These are phyloP conservation scores for Cyclanthera cordifolia DNA, from an alignment of 306 rosid genomes.

Conservation along the genomic window DNA sequence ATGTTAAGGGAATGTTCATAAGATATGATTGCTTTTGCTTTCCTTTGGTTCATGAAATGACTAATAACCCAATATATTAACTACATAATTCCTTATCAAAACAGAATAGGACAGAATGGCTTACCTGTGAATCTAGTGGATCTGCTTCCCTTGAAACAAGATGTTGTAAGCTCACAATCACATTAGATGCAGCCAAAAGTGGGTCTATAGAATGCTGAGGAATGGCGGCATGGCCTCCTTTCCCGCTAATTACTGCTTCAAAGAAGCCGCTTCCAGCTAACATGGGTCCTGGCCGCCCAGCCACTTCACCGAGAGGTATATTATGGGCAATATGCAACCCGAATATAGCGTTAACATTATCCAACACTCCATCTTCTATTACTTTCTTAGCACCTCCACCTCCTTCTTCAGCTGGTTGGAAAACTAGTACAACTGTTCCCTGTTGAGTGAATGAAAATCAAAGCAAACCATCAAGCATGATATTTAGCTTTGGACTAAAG, in stretches of 20 bases:
- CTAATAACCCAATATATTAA: background rate
- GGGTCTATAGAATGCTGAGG: slow-evolving; percentile 82
- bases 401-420: slow-evolving; percentile 97
- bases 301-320: slow-evolving; percentile 46
- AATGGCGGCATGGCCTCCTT: slow-evolving; percentile 89
- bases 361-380: slow-evolving; percentile 45
- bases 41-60: background rate
- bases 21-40: too few relatives aligned
- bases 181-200: slow-evolving; percentile 73
- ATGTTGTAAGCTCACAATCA: slow-evolving; percentile 69
- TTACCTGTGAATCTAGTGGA: slow-evolving; percentile 74
- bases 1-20: too few relatives aligned
- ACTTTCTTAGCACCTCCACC: slow-evolving; percentile 65
- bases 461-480: background rate
- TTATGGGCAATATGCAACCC: slow-evolving; percentile 47
- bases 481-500: background rate
- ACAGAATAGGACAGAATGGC: slow-evolving; percentile 7
- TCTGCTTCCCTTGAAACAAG: slow-evolving; percentile 85
- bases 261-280: slow-evolving; percentile 64
- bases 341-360: slow-evolving; percentile 67
- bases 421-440: slow-evolving; percentile 85
- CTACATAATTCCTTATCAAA: background rate
- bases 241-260: slow-evolving; percentile 70
- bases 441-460: slow-evolving; percentile 18
- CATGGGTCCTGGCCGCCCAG: slow-evolving; percentile 48